A percentile compares a stretch with the other conserved stretches of the same genome.
Conservation (phyloP, 441 rosid species). For the Syzygium syzygioides region DNA sequence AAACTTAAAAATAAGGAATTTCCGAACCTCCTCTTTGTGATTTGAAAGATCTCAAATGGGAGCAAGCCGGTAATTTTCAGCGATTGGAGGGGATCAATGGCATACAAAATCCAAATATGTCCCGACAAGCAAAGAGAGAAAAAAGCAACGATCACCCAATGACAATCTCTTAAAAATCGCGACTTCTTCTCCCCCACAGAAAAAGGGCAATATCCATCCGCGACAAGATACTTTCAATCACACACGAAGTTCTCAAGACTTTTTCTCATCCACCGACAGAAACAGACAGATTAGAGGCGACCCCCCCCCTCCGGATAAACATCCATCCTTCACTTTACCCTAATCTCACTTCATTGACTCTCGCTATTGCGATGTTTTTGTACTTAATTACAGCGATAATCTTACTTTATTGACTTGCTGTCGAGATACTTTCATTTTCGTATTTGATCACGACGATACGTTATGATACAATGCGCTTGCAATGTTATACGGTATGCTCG, state of each 20-base stretch:
- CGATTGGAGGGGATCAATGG: background rate
- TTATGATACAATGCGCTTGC: background rate
- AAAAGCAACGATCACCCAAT: background rate
- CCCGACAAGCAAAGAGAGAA: background rate
- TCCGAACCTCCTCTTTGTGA: accelerated
- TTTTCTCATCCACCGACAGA: background rate
- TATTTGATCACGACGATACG: too few species aligned
- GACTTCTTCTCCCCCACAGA: background rate
- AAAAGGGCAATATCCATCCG: background rate
- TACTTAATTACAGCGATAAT: background rate
- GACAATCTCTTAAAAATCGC: background rate
- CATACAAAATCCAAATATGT: background rate
- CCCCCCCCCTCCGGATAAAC: background rate
- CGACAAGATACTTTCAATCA: background rate
- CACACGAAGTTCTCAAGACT: background rate
- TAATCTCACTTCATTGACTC: background rate
- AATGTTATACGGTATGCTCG: background rate
- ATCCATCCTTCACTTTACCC: background rate
- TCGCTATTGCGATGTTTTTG: background rate
- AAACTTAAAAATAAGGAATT: background rate
- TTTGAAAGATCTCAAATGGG: background rate
- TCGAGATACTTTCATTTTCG: too few species aligned
- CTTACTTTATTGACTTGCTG: background rate
- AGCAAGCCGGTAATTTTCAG: background rate
- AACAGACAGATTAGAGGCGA: too few species aligned